phyloP scores from a whole-genome alignment of 2,329 filamentous ascomycete species.

The Coleophoma eucalyptorum region DNA sequence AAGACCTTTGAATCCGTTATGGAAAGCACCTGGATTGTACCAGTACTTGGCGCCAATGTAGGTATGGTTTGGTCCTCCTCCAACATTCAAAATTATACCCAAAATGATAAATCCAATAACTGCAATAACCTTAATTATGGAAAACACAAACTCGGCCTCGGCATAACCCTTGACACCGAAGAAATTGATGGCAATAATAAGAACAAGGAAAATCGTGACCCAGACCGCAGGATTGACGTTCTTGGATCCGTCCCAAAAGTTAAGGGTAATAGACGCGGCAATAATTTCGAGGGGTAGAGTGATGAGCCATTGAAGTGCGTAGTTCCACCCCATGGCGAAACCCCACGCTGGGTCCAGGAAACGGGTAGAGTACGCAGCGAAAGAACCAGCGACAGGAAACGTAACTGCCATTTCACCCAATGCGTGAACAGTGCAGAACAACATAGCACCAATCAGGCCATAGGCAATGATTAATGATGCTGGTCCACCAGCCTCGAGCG shows the following conservation, averaged over 20 bases:
- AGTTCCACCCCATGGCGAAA: conserved; percentile 94
- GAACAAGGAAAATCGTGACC: conserved; percentile 50
- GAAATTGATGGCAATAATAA: conserved; percentile 44
- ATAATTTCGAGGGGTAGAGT: conserved; percentile 80
- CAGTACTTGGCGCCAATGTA: conserved; percentile 61
- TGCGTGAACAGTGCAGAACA: conserved; percentile 79
- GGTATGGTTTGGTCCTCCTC: conserved; percentile 48
- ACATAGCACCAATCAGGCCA: conserved; percentile 72
- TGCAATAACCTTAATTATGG: conserved; percentile 52
- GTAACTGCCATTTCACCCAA: conserved; percentile 78
- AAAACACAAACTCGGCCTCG: conserved; percentile 46
- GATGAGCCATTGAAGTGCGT: conserved; percentile 68
- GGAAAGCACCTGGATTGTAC: conserved; percentile 48
- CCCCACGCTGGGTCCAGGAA: conserved; percentile 91
- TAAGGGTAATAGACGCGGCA: conserved; percentile 75
- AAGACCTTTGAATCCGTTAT: conserved; percentile 58
- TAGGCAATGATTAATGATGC: conserved; percentile 76
- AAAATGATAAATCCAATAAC: conserved; percentile 63
- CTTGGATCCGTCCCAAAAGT: conserved; percentile 67
- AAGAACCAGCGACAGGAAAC: conserved; percentile 84
- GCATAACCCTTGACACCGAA: conserved; percentile 62
- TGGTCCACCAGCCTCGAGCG: conserved; percentile 69
- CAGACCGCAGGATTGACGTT: conserved; percentile 54
- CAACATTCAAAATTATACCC: conserved; percentile 54
- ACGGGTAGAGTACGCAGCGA: conserved; percentile 84